Conservation (phyloP, 805 yeast species). For the Candida quercuum region DNA sequence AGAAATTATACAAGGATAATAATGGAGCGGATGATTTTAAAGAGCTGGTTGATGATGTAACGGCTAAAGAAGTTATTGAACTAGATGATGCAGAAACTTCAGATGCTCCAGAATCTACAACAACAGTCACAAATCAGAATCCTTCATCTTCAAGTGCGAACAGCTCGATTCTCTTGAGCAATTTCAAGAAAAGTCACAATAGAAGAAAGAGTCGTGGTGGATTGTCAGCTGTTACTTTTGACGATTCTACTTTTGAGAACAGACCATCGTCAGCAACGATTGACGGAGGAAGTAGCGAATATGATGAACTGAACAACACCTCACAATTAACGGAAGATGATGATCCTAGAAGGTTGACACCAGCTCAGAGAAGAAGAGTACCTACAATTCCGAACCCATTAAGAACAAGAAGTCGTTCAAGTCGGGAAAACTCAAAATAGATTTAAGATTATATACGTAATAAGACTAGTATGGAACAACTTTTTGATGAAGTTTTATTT, state of each 20-base stretch:
- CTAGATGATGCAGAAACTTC: slow-evolving; percentile 9
- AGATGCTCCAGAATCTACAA: not conserved
- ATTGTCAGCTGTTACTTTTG: slow-evolving; percentile 20
- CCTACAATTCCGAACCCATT: slow-evolving; percentile 23
- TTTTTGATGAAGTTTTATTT: no score
- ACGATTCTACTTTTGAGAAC: slow-evolving; percentile 7
- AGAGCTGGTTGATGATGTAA: slow-evolving; percentile 19
- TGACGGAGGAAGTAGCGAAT: not conserved
- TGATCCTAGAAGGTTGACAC: slow-evolving; percentile 7
- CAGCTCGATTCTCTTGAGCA: not conserved
- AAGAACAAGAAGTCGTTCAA: slow-evolving; percentile 23
- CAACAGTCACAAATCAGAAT: not conserved
- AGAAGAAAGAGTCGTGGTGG: slow-evolving; percentile 25
- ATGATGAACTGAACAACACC: not conserved
- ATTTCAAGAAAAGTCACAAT: slow-evolving; percentile 16
- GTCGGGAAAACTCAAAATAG: slow-evolving; percentile 18
- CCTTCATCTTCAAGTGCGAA: not conserved
- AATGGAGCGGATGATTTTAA: slow-evolving; percentile 11
- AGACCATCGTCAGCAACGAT: not conserved
- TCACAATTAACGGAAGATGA: not conserved
- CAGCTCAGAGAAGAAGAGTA: slow-evolving; percentile 23
- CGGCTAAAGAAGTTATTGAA: slow-evolving; percentile 13
- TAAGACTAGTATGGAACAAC: no score
- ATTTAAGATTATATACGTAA: no score
- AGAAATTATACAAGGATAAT: slow-evolving; percentile 9